Evolutionary conservation across 495 filamentous ascomycete genomes (phyloP), one percentile per base, ranked within the genome.

Genomic region (Jackrogersella multiformis): DNA sequence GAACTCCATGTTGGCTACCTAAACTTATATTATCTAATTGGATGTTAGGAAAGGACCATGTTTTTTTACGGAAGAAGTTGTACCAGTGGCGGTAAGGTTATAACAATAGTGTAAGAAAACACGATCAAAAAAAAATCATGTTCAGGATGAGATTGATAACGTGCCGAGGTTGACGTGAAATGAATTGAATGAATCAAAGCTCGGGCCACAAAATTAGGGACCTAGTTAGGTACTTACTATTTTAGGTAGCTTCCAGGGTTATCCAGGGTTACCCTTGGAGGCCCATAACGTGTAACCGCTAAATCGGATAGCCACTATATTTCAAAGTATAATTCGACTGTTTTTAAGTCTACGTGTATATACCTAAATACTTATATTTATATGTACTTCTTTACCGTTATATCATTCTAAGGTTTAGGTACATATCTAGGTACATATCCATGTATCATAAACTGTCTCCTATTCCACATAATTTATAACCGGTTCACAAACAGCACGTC

Each of bases 1-100:
- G 72, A 82, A 82, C 62, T 84, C 81, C 81, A 84, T 84, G n/a
- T 13, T 38, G 41, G 32, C 7, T 24, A 36, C 20, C 13, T 44
- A 13, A 13, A 28, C 16, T 30, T 54, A 12, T n/a, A 12, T 32
- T 45, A 20, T 53, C 9, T 42, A 57, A 39, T 26, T 51, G 35
- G 23, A 21, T 44, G 45, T 44, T 45, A 44, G 28, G 16, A 35
- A n/a, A 9, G 28, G 12, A 21, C 16, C 54, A 64, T 64, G 15
- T 58, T 63, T 23, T 32, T 8, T 36, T 10, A 28, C 28, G 26
- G 24, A 30, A n/a, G 20, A 42, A 20, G 9, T 38, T 9, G 15
- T 32, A 28, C 7, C 13, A 12, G 16, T 36, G 8, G 49, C 32
- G 34, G 9, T 46, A 12, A n/a, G n/a, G 21, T 46, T n/a, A 26